Evolutionary conservation across 2,329 filamentous ascomycete genomes (phyloP), one percentile per base, ranked within the genome.

Genomic region (Clarireedia monteithiana): DNA sequence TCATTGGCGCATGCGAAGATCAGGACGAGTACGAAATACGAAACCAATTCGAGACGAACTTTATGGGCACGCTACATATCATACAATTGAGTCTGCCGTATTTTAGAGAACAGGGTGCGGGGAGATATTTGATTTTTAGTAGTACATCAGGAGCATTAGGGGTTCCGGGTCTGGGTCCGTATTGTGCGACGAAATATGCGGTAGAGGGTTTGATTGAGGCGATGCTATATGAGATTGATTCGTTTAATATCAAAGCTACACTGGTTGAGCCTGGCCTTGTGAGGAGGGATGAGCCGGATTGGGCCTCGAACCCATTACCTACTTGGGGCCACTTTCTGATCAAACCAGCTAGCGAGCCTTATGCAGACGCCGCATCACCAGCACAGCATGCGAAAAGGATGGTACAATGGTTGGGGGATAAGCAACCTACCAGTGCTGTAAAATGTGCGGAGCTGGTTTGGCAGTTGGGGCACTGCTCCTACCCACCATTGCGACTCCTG

Each of bases 11-110:
- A 1, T 96, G 91, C 72, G 94, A 97, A 73, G 94, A 97, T 72
- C 94, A 97, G 74, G 91, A 96, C 70, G 90, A 96, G 69, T 86
- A 91, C 70, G 94, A 97, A 68, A 82, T 97, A 63, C 88, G 91
- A 57, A 92, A 95, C 67, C 94, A 97, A 71, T 96, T 97, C 73
- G 90, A 95, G 76, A 96, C 91, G 23, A 99, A 99, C 72, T 96
- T 96, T 72, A 92, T 95, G 78, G 94, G 94, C 53, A 95, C 91
- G 0, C 73, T 97, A 58, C 88, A 97, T 72, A 96, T 99, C 65
- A 86, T 97, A 58, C 91, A 96, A 70, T 76, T 89, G 20, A 91
- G 88, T 1, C 75, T 97, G 39, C 91, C 91, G 0, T 90, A 95
- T 73, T 95, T 97, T 64, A 84, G 92, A 51, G 78, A 84, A 60